Evolutionary conservation across 2,329 filamentous ascomycete genomes (phyloP), one percentile per base, ranked within the genome.

Genomic region (Aspergillus terreus): DNA sequence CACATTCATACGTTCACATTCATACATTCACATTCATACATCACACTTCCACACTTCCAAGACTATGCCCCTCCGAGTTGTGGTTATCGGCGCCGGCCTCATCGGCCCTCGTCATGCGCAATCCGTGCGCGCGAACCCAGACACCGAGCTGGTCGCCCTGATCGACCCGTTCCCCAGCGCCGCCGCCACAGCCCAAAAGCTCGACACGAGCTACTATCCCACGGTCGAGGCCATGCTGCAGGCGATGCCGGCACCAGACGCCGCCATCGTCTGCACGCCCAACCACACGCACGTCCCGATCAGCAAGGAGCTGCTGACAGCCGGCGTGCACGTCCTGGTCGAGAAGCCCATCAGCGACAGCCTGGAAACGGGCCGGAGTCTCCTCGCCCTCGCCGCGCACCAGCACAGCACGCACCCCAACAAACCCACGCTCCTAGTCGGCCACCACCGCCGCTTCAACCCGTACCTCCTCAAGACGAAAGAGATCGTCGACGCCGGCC

Each of bases 391-490:
- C 17, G 51, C 57, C 2, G 46, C 56, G n/a, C 55, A 54, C 3
- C 55, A 61, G 1, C 52, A 58, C 5, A 51, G 54, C 6, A 56
- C 66, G 0, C 59, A 63, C 1, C 64, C 76, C n/a, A 73, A 75
- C n/a, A 66, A 63, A 1, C 64, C 76, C n/a, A 73, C 75, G 14
- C 66, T 80, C 1, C 67, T 83, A 1, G 78, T 82, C 1, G 82
- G 81, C 6, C 81, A 84, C 55, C 82, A 84, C 59, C 73, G 82
- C 9, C 75, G 82, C 2, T 84, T 84, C 68, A 83, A 84, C 58
- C 77, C 77, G 0, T 82, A 80, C 61, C 73, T 82, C 4, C 64
- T 73, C 5, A 71, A 76, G 2, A 71, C 80, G 0, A 82, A 82
- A 54, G 56, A 72, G 12, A 65, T 73, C 0, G 56, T 84, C 1